phyloP scores from a whole-genome alignment of 2,329 filamentous ascomycete genomes.

The Capronia americana region DNA sequence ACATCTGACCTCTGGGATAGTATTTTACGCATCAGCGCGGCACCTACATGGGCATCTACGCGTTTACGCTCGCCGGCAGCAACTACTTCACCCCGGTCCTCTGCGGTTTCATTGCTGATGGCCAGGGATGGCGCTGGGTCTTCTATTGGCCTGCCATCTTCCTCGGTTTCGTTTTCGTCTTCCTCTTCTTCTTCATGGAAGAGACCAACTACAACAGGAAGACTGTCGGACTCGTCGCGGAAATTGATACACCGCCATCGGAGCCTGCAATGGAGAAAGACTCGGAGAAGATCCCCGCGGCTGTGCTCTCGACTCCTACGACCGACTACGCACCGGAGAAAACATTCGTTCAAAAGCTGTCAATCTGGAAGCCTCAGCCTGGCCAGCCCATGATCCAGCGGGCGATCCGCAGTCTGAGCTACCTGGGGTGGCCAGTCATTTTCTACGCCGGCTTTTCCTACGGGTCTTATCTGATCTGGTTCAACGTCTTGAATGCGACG shows the following conservation, averaged over 20 bases:
- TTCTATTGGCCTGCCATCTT: conserved; percentile 38
- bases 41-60: conserved; percentile 37
- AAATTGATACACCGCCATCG: conserved; percentile 20
- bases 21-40: conserved; percentile 43
- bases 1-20: conserved; percentile 31
- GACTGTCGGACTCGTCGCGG: conserved; percentile 23
- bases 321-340: conserved; percentile 14
- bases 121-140: conserved; percentile 40
- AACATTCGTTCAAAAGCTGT: conserved; percentile 29
- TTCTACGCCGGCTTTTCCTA: conserved; percentile 51
- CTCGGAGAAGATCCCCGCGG: conserved; percentile 15
- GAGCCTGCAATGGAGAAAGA: conserved; percentile 17
- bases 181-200: conserved; percentile 38
- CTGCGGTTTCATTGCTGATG: conserved; percentile 38
- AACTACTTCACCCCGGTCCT: conserved; percentile 48
- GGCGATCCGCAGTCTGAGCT: conserved; percentile 26
- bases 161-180: conserved; percentile 29
- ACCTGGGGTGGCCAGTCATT: conserved; percentile 47
- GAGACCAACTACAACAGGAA: conserved; percentile 36
- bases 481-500: conserved; percentile 53
- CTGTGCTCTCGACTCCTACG: conserved; percentile 4
- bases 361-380: conserved; percentile 25
- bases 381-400: conserved; percentile 26
- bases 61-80: conserved; percentile 33
- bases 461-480: conserved; percentile 48